Percentiles rank a stretch among this genome's conserved stretches.
Conservation (phyloP, 2,329 filamentous ascomycete genomes). For the Colletotrichum graminicola region DNA sequence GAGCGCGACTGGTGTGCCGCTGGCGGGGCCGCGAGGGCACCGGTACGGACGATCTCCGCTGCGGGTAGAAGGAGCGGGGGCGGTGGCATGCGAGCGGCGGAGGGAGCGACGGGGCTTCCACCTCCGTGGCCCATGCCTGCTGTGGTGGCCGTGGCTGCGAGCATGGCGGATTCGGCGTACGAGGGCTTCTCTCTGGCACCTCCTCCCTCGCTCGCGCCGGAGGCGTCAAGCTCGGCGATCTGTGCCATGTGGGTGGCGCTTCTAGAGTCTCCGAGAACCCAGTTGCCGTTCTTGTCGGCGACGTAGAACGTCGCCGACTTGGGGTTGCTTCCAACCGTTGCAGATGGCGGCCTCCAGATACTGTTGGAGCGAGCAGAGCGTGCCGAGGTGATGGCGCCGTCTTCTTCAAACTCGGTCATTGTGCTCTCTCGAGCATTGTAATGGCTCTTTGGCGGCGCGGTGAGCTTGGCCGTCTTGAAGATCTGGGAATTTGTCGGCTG, state of each 20-base stretch:
- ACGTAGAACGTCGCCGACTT: constrained; percentile 62
- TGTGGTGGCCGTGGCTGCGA: constrained; percentile 41
- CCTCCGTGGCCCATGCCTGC: constrained; percentile 42
- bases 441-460: constrained; percentile 38
- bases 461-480: constrained; percentile 36
- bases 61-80: constrained; percentile 45
- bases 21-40: constrained; percentile 31
- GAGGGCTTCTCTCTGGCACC: constrained; percentile 36
- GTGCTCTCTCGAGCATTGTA: constrained; percentile 55
- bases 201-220: constrained; percentile 39
- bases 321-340: constrained; percentile 50
- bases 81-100: constrained; percentile 28
- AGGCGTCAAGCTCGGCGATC: constrained; percentile 46
- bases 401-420: constrained; percentile 66
- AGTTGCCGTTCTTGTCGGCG: constrained; percentile 66
- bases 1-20: constrained; percentile 44
- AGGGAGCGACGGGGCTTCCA: constrained; percentile 34
- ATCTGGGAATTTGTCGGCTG: constrained; percentile 41
- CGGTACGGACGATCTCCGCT: constrained; percentile 47
- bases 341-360: constrained; percentile 64
- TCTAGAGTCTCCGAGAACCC: constrained; percentile 60
- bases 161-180: constrained; percentile 39
- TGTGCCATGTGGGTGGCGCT: constrained; percentile 44
- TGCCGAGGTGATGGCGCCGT: constrained; percentile 53
- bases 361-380: constrained; percentile 52